Conservation (phyloP, 1,139 yeast species). For the Taphrina confusa region DNA sequence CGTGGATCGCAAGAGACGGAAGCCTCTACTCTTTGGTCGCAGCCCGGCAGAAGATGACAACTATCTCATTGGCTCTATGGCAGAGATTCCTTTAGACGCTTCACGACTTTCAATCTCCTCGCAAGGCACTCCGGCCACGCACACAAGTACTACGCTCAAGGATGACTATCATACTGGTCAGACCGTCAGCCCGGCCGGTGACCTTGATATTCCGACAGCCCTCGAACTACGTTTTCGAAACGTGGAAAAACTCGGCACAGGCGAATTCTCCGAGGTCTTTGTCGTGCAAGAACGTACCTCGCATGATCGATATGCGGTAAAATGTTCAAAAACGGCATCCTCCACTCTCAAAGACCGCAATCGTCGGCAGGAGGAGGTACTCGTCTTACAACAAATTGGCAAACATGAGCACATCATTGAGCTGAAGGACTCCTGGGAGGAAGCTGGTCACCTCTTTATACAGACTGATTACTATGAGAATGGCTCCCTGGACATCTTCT, state of each 20-base stretch:
- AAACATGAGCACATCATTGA: constrained; percentile 80
- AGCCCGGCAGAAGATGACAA: constrained; percentile 19
- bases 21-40: constrained; percentile 15
- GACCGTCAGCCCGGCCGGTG: not conserved
- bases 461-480: constrained; percentile 96
- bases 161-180: too few relatives aligned
- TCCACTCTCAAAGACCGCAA: constrained; percentile 56
- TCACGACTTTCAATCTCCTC: constrained; percentile 6
- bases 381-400: constrained; percentile 56
- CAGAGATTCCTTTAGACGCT: constrained; percentile 1
- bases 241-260: constrained; percentile 72
- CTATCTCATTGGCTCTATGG: constrained; percentile 4
- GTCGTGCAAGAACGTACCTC: constrained; percentile 58
- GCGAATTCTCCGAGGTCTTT: constrained; percentile 87
- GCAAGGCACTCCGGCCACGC: constrained; percentile 4
- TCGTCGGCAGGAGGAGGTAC: constrained; percentile 61
- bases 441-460: constrained; percentile 70
- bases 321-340: constrained; percentile 66
- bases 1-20: constrained; percentile 7
- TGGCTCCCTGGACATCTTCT: constrained; percentile 80
- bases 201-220: not conserved
- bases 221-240: constrained; percentile 64
- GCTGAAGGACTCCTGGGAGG: constrained; percentile 85
- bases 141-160: constrained; percentile 26
- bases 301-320: constrained; percentile 65